Conservation (phyloP, 768 basidiomycete species). For the Termitomyces titanicus region DNA sequence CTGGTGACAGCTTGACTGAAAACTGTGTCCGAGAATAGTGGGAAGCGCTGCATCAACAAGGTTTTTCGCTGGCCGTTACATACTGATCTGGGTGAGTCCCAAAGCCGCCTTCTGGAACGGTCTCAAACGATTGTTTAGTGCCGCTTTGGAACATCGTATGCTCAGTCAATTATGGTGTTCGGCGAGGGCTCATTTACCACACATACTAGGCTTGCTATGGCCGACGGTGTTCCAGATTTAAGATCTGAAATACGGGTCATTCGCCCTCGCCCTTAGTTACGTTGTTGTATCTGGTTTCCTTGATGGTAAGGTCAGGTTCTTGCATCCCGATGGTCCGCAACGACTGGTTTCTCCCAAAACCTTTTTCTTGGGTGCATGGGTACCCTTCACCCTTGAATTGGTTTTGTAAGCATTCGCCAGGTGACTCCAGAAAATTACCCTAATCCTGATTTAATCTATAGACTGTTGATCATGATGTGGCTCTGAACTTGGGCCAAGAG, state of each 20-base stretch:
- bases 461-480: constrained; percentile 51
- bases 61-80: constrained; percentile 46
- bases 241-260: constrained; percentile 48
- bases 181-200: neutral
- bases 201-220: constrained; percentile 48
- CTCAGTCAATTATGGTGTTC: neutral
- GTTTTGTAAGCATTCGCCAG: constrained; percentile 35
- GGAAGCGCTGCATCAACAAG: constrained; percentile 23
- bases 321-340: neutral
- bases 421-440: neutral
- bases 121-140: constrained; percentile 23
- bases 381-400: constrained; percentile 54
- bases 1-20: constrained; percentile 36
- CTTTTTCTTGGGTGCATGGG: constrained; percentile 72
- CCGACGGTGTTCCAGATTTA: constrained; percentile 62
- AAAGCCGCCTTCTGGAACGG: constrained; percentile 13
- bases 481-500: constrained; percentile 71
- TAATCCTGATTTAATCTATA: constrained; percentile 15
- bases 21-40: constrained; percentile 6
- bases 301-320: constrained; percentile 37
- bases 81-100: constrained; percentile 48
- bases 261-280: constrained; percentile 39
- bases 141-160: constrained; percentile 55
- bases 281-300: constrained; percentile 60
- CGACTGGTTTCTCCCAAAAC: constrained; percentile 14